A percentile compares a stretch with the other conserved stretches of the same genome.
These are phyloP conservation scores for Barbarea vulgaris DNA, from an alignment of 345 rosid species.

Conservation along the genomic window DNA sequence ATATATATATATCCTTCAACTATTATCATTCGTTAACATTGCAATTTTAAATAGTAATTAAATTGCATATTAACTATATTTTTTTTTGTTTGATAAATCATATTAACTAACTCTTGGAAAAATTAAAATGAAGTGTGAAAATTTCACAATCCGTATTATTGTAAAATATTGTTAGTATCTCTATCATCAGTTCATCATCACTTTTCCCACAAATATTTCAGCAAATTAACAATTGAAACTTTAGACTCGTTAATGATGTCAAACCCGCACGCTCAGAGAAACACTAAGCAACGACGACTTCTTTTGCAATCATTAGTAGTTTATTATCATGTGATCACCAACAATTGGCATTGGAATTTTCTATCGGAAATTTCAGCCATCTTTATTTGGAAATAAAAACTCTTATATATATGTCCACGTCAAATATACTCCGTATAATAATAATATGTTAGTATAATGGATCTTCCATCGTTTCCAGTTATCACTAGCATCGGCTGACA, in stretches of 20 bases:
- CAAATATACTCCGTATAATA: no score
- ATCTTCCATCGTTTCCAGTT: slow-evolving; percentile 9
- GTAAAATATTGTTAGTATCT: slow-evolving; percentile 2
- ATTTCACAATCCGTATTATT: not conserved
- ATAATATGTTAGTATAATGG: slow-evolving; percentile 16
- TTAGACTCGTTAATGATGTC: slow-evolving; percentile 28
- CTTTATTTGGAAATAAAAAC: not conserved
- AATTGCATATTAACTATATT: not conserved
- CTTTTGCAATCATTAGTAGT: slow-evolving; percentile 31
- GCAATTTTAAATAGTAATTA: not conserved
- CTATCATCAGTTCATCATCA: slow-evolving; percentile 17
- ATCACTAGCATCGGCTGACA: slow-evolving; percentile 21
- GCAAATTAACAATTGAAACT: slow-evolving; percentile 16
- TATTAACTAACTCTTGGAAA: not conserved
- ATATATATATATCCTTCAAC: no score
- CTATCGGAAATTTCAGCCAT: not conserved
- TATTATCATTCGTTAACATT: not conserved
- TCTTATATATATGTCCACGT: not conserved
- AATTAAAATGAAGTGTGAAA: not conserved
- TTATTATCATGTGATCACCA: slow-evolving; percentile 32
- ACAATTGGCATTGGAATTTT: slow-evolving; percentile 6
- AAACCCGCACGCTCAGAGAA: slow-evolving; percentile 40
- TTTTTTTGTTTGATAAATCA: not conserved
- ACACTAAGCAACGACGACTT: slow-evolving; percentile 15
- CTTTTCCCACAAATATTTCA: not conserved